phyloP scores from a whole-genome alignment of 768 basidiomycete species.

The Boletus rex-veris region DNA sequence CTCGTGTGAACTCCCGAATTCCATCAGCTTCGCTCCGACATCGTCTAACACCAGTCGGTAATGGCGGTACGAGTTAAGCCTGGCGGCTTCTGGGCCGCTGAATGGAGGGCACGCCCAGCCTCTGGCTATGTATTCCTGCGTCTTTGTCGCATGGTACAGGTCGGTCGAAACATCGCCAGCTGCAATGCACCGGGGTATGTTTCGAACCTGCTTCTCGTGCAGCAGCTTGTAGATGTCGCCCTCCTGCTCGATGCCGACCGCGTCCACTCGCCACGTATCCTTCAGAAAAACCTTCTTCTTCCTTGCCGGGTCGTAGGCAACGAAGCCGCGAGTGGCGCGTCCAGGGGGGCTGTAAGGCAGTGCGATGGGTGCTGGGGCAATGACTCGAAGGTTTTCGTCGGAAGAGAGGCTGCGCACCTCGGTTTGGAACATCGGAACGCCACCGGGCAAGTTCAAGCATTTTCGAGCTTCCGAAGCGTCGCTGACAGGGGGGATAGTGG shows the following conservation, averaged over 20 bases:
- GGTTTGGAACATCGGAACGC: neutral
- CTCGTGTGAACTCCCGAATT: too few relatives aligned
- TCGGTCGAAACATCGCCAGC: neutral
- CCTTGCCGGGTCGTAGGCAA: neutral
- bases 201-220: neutral
- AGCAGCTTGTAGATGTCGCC: neutral
- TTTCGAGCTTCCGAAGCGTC: too few relatives aligned
- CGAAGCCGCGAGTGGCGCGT: neutral
- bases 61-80: too few relatives aligned
- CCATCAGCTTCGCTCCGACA: too few relatives aligned
- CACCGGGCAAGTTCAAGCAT: too few relatives aligned
- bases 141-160: too few relatives aligned
- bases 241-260: neutral
- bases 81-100: too few relatives aligned
- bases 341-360: neutral
- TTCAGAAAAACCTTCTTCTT: neutral
- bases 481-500: too few relatives aligned
- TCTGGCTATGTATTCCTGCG: too few relatives aligned
- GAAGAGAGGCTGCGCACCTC: neutral
- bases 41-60: too few relatives aligned
- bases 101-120: too few relatives aligned
- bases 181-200: neutral
- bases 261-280: neutral
- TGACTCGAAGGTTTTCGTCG: neutral
- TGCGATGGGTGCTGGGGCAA: neutral